These are phyloP conservation scores for Hygrophila difformis DNA, from an alignment of 257 asterid genomes.

Conservation along the genomic window DNA sequence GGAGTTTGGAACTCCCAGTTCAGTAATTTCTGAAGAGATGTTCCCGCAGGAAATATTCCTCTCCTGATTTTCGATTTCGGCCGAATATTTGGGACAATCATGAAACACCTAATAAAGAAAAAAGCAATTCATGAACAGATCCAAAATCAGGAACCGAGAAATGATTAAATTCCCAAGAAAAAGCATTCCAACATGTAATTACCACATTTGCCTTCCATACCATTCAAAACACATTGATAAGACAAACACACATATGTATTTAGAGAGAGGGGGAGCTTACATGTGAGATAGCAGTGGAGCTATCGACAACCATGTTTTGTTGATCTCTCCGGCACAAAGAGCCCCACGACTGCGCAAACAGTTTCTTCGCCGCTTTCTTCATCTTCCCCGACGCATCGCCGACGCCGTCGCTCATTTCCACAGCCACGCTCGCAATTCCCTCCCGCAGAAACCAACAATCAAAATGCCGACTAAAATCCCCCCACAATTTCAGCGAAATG, in stretches of 20 bases:
- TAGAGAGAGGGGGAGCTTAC: slow-evolving; percentile 12
- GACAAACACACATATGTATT: not conserved
- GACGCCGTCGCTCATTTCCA: slow-evolving; percentile 27
- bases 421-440: not conserved
- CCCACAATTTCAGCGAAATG: not conserved
- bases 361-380: slow-evolving; percentile 47
- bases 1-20: slow-evolving; percentile 23
- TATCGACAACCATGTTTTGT: slow-evolving; percentile 14
- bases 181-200: not conserved
- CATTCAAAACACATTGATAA: no score
- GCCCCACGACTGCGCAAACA: slow-evolving; percentile 39
- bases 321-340: slow-evolving; percentile 30
- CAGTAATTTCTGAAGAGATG: slow-evolving; percentile 23
- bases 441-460: no score
- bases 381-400: slow-evolving; percentile 37
- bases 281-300: not conserved
- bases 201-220: no score
- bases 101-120: slow-evolving; percentile 22
- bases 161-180: not conserved
- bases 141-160: not conserved
- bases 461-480: no score
- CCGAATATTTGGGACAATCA: slow-evolving; percentile 28
- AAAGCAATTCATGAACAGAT: slow-evolving; percentile 1
- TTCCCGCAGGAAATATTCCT: slow-evolving; percentile 26
- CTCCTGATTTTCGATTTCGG: slow-evolving; percentile 25